Conservation (phyloP, 345 rosid genomes). For the Melaleuca alternifolia region DNA sequence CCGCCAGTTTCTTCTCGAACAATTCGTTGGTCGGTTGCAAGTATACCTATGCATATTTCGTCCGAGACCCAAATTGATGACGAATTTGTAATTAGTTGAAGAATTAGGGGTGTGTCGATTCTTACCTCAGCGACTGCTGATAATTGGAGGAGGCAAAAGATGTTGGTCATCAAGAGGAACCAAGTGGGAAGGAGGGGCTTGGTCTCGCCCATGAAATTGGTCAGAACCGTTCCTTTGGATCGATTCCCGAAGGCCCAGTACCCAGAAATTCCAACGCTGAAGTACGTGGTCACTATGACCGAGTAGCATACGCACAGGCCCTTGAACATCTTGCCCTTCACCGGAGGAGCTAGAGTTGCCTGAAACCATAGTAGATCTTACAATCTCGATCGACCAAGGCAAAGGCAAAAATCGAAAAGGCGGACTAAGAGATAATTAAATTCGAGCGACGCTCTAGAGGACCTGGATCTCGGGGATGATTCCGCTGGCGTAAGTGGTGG, state of each 20-base stretch:
- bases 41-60: conserved; percentile 21
- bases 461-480: conserved; percentile 67
- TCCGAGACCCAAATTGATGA: neutral
- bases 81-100: neutral
- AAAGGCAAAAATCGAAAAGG: neutral
- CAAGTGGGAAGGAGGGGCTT: conserved; percentile 36
- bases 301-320: conserved; percentile 40
- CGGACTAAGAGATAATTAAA: neutral
- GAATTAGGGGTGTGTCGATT: neutral
- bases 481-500: conserved; percentile 41
- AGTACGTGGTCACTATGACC: conserved; percentile 22
- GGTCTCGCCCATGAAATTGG: conserved; percentile 27
- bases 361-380: neutral
- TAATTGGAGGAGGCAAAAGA: conserved; percentile 31
- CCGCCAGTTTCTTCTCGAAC: conserved; percentile 20
- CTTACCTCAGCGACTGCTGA: conserved; percentile 31
- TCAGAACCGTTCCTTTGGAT: conserved; percentile 12
- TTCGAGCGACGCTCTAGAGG: neutral
- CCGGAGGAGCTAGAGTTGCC: conserved; percentile 53
- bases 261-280: conserved; percentile 40
- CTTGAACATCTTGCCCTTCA: conserved; percentile 56
- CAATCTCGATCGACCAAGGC: neutral
- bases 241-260: conserved; percentile 53
- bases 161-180: conserved; percentile 35
- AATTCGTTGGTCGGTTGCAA: conserved; percentile 43